Conservation (phyloP, 768 basidiomycete species). For the Cystobasidium tubakii region DNA sequence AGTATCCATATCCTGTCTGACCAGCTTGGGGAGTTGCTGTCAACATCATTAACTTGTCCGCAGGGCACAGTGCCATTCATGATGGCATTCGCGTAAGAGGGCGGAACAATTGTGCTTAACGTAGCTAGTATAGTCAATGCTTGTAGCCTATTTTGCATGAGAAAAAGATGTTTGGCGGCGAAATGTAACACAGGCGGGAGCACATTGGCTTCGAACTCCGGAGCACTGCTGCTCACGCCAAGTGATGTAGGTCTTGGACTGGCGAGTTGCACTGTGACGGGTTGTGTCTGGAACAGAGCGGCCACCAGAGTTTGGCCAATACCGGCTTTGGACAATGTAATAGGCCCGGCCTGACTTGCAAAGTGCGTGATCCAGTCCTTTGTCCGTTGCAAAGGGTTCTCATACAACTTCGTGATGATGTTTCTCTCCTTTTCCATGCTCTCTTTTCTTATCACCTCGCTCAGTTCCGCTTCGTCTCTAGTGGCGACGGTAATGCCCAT, state of each 20-base stretch:
- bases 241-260: background rate
- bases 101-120: conserved; percentile 7
- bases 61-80: background rate
- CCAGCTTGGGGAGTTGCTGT: background rate
- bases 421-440: conserved; percentile 10
- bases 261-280: background rate
- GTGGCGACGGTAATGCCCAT: background rate
- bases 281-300: background rate
- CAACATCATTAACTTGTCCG: background rate
- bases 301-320: background rate
- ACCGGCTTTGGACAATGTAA: background rate
- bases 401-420: background rate
- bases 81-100: background rate
- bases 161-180: conserved; percentile 11
- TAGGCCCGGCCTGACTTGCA: too few relatives aligned
- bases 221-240: too few relatives aligned
- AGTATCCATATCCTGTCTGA: conserved; percentile 21
- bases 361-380: background rate
- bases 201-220: background rate
- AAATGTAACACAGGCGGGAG: conserved; percentile 20
- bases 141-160: conserved; percentile 28
- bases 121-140: conserved; percentile 21
- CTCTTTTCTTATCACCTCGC: background rate
- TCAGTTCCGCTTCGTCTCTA: background rate
- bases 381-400: background rate